Evolutionary conservation across 768 basidiomycete genomes (phyloP), one percentile per base, ranked within the genome.

Genomic region (Hygrophorus pudorinus): DNA sequence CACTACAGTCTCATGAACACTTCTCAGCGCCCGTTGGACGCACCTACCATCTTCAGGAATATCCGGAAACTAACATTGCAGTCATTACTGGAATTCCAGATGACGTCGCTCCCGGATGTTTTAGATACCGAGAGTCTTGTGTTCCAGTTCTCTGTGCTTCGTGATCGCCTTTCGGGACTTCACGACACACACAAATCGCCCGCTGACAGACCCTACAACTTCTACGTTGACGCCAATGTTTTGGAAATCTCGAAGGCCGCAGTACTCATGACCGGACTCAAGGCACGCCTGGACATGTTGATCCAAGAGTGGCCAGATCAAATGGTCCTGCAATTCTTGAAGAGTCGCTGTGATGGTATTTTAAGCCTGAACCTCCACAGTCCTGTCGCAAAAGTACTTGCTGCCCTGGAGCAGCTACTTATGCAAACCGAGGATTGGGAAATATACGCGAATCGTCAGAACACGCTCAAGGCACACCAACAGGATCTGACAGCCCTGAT

Each of bases 371-470:
- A 73, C 39, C 63, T 86, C 14, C 66, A 72, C 30, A 80, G 78
- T 50, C 81, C 96, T 0, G 66, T 96, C 7, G 90, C 94, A 4
- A 85, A 81, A 56, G 62, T 93, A 10, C 70, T 99, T 27, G 73
- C 87, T 0, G 79, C 81, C 4, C 58, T 97, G 34, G 96, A 99
- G 56, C 85, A 85, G 51, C 67, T 99, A 6, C 65, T 98, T 2
- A 55, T 82, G 38, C 86, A 94, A 49, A 89, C 78, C 17, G 87
- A 92, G 42, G 94, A 98, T 56, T 99, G 96, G 96, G 91, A 99
- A 58, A 79, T 80, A 52, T 98, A 86, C 56, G 84, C 94, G n/a
- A 92, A 90, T 62, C 72, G 79, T n/a, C 81, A 85, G 34, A 97
- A 91, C 56, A 81, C 81, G 33, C 72, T 99, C 51, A 78, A 74